Evolutionary conservation across 2,329 filamentous ascomycete species (phyloP).

Genomic region (Drechmeria coniospora): DNA sequence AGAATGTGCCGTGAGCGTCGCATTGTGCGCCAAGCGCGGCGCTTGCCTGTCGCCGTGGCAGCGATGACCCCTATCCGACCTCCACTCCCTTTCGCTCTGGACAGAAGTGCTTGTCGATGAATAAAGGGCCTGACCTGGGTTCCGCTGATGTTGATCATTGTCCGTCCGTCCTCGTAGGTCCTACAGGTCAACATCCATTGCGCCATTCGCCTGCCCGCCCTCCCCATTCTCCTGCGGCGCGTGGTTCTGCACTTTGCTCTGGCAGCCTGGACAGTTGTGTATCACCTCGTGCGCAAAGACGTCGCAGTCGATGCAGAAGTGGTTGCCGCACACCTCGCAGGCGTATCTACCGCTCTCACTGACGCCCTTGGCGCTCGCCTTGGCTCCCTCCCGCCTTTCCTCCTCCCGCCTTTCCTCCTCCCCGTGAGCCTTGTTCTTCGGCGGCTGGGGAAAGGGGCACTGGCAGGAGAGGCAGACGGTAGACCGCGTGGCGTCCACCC

Average conservation of each 20-base stretch:
- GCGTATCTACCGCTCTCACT: constrained; percentile 81
- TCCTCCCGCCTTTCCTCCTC: constrained; percentile 4
- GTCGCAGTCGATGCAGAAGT: constrained; percentile 98
- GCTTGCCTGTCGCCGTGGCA: background rate
- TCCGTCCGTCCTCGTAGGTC: constrained; percentile 6
- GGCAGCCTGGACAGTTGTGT: constrained; percentile 91
- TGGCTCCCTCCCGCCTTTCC: constrained; percentile 10
- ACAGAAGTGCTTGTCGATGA: no score
- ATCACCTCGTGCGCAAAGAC: constrained; percentile 87
- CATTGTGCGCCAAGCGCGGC: background rate
- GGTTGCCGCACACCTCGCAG: constrained; percentile 70
- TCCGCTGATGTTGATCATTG: background rate
- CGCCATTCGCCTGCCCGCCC: constrained; percentile 19
- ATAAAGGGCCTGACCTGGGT: no score
- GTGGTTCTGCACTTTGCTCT: constrained; percentile 24
- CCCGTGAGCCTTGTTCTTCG: constrained; percentile 8
- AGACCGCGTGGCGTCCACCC: constrained; percentile 51
- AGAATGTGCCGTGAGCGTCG: no score
- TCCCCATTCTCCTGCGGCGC: constrained; percentile 14
- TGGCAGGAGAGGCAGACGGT: constrained; percentile 67
- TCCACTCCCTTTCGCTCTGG: no score
- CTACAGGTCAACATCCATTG: constrained; percentile 27
- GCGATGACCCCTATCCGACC: background rate
- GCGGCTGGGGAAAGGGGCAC: constrained; percentile 46
- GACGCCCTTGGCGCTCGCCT: constrained; percentile 39